Percentiles rank a stretch among this genome's conserved stretches.
These are phyloP conservation scores for Erodium moschatum DNA, from an alignment of 441 rosid genomes.

Conservation along the genomic window DNA sequence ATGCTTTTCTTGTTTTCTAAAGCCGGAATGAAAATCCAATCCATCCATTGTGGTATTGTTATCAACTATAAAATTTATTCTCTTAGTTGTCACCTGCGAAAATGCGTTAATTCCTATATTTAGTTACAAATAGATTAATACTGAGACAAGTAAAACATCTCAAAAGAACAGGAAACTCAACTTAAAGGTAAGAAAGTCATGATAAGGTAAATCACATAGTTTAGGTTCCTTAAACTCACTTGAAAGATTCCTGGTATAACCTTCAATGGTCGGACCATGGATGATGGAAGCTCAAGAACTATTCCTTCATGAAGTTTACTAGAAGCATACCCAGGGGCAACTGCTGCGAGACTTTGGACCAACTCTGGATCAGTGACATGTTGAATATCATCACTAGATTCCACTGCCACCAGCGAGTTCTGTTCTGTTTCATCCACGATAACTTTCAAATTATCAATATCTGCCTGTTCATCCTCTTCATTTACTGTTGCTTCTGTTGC, in stretches of 20 bases:
- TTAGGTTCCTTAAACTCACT: slow-evolving; percentile 36
- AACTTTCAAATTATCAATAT: slow-evolving; percentile 51
- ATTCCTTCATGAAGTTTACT: slow-evolving; percentile 87
- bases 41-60: slow-evolving; percentile 32
- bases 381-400: slow-evolving; percentile 37
- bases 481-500: slow-evolving; percentile 76
- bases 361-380: slow-evolving; percentile 42
- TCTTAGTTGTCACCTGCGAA: slow-evolving; percentile 75
- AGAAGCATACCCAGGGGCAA: slow-evolving; percentile 81
- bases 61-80: slow-evolving; percentile 87
- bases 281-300: slow-evolving; percentile 83
- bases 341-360: slow-evolving; percentile 47
- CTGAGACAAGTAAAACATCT: neutral
- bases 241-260: slow-evolving; percentile 89
- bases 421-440: slow-evolving; percentile 37
- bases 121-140: neutral
- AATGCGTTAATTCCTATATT: slow-evolving; percentile 7
- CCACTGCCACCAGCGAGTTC: slow-evolving; percentile 37
- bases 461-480: slow-evolving; percentile 79
- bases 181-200: neutral
- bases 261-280: slow-evolving; percentile 90
- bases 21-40: slow-evolving; percentile 39
- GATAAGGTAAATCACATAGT: neutral
- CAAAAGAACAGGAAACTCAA: neutral
- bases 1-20: slow-evolving; percentile 59